Conservation (phyloP, 768 basidiomycete genomes). For the Mycena crocata region DNA sequence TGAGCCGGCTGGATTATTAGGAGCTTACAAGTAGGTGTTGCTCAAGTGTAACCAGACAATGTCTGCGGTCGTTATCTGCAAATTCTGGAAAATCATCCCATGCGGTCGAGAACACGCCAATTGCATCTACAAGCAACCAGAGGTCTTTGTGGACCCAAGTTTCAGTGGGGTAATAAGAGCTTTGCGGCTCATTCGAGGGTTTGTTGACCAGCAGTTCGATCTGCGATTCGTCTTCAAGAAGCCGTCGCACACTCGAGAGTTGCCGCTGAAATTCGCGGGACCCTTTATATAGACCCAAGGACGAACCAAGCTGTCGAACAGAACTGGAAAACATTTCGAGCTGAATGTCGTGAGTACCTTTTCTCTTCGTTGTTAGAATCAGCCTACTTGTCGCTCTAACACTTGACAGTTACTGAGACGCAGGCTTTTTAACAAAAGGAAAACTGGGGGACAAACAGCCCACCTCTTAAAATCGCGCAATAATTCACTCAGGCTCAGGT, state of each 20-base stretch:
- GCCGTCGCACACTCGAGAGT: constrained; percentile 14
- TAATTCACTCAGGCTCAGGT: constrained; percentile 8
- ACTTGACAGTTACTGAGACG: constrained; percentile 4
- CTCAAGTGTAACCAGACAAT: constrained; percentile 20
- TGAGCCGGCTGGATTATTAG: no score
- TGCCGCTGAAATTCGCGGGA: constrained; percentile 21
- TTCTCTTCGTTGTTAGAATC: neutral
- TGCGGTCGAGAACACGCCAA: constrained; percentile 10
- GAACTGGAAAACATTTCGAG: constrained; percentile 23
- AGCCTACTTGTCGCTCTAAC: constrained; percentile 21
- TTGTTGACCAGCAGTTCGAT: constrained; percentile 17
- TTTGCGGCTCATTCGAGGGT: neutral
- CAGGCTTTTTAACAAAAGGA: neutral
- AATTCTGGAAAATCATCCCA: constrained; percentile 28
- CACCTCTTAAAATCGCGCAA: constrained; percentile 10
- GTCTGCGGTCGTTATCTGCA: constrained; percentile 16
- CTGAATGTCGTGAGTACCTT: neutral
- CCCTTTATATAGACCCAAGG: constrained; percentile 28
- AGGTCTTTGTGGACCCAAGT: constrained; percentile 25
- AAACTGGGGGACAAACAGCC: neutral
- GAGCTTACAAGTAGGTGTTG: constrained; percentile 21
- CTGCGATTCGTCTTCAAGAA: constrained; percentile 22
- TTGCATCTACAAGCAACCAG: constrained; percentile 6
- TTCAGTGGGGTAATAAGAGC: neutral
- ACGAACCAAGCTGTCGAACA: constrained; percentile 27